Conservation (phyloP, 805 yeast species). For the Lipomyces oligophaga region DNA sequence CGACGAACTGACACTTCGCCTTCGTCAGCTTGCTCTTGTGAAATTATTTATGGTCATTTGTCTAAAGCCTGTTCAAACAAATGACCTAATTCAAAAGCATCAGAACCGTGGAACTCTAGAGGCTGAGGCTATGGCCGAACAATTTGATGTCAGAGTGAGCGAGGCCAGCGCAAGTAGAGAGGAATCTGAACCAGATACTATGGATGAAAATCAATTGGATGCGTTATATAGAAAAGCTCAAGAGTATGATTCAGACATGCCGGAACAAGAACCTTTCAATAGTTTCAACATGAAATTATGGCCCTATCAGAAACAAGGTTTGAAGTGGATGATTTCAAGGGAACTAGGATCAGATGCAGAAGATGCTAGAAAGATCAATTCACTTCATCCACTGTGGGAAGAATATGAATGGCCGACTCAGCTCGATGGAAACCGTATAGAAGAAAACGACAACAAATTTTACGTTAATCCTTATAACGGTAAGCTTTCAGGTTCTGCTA, state of each 20-base stretch:
- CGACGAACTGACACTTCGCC: slow-evolving; percentile 49
- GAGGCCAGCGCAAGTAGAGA: slow-evolving; percentile 29
- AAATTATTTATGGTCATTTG: slow-evolving; percentile 52
- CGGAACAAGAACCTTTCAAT: slow-evolving; percentile 60
- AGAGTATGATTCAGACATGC: slow-evolving; percentile 51
- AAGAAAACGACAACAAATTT: slow-evolving; percentile 26
- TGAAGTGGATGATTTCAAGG: slow-evolving; percentile 37
- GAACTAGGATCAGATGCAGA: slow-evolving; percentile 32
- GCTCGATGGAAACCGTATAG: slow-evolving; percentile 33
- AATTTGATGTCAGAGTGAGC: slow-evolving; percentile 15
- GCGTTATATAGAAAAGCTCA: slow-evolving; percentile 72
- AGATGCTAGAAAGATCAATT: slow-evolving; percentile 44
- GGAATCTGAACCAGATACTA: slow-evolving; percentile 18
- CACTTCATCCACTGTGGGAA: slow-evolving; percentile 83
- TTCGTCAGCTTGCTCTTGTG: slow-evolving; percentile 54
- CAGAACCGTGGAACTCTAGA: slow-evolving; percentile 16
- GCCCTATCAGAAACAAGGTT: slow-evolving; percentile 73
- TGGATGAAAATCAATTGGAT: slow-evolving; percentile 69
- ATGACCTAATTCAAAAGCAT: slow-evolving; percentile 12
- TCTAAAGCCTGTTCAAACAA: slow-evolving; percentile 22
- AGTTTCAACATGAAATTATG: slow-evolving; percentile 58
- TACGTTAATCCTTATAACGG: slow-evolving; percentile 31
- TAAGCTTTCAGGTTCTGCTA: not conserved
- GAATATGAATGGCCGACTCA: slow-evolving; percentile 67
- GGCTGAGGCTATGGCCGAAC: slow-evolving; percentile 26